These are phyloP conservation scores for Mortierella sp. DNA, from an alignment of 371 early-diverging fungal species.

Conservation along the genomic window DNA sequence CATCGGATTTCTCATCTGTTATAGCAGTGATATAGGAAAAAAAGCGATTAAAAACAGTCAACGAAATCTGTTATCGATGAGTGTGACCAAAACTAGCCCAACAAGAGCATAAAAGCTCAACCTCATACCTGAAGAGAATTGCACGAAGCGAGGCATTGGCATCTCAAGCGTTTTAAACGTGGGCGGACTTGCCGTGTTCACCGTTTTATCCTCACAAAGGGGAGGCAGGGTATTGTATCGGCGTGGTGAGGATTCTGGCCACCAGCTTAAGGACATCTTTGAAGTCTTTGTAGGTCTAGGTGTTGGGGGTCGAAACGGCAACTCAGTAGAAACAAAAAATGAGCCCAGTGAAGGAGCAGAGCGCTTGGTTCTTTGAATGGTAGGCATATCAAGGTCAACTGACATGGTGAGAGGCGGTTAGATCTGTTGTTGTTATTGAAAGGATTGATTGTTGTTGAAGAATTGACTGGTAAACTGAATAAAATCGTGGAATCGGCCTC, in stretches of 20 bases:
- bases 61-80: background rate
- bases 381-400: background rate
- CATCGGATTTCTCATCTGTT: slow-evolving; percentile 6
- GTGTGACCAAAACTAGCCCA: background rate
- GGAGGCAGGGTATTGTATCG: slow-evolving; percentile 1
- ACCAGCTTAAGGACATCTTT: slow-evolving; percentile 5
- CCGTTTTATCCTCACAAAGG: slow-evolving; percentile 2
- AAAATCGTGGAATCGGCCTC: background rate
- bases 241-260: slow-evolving; percentile 2
- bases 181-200: slow-evolving; percentile 10
- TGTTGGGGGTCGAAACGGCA: background rate
- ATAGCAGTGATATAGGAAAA: background rate
- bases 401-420: too few species aligned
- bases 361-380: slow-evolving; percentile 10
- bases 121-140: slow-evolving; percentile 26
- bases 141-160: slow-evolving; percentile 21
- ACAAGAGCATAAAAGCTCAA: background rate
- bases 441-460: background rate
- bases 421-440: background rate
- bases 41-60: slow-evolving; percentile 8
- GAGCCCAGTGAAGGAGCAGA: slow-evolving; percentile 9
- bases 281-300: slow-evolving; percentile 9
- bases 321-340: background rate
- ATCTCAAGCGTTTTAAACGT: background rate
- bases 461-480: too few species aligned